phyloP scores from a whole-genome alignment of 768 basidiomycete genomes.

The Xerocomus brunneocitrinus region DNA sequence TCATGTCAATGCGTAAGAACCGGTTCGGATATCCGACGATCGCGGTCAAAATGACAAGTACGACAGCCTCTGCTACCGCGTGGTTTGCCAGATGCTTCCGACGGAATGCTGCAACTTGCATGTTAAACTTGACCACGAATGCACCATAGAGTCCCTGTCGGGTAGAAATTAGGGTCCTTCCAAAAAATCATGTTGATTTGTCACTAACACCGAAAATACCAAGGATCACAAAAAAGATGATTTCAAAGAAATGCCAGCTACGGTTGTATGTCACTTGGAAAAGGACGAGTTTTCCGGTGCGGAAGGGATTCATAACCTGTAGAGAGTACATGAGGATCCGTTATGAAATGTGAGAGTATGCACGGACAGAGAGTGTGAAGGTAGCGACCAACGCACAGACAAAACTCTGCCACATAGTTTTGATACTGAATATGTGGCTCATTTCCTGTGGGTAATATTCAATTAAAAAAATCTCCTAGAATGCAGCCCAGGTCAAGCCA shows the following conservation, averaged over 20 bases:
- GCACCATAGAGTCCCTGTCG: conserved; percentile 92
- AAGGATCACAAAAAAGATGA: conserved; percentile 92
- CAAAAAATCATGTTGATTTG: neutral
- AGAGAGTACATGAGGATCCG: conserved; percentile 19
- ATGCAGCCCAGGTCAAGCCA: conserved; percentile 24
- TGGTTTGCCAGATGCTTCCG: conserved; percentile 82
- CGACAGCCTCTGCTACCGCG: conserved; percentile 85
- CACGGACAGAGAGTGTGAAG: conserved; percentile 85
- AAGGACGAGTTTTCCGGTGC: conserved; percentile 94
- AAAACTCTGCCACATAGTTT: conserved; percentile 98
- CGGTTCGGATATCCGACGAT: conserved; percentile 92
- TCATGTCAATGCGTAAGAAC: conserved; percentile 96
- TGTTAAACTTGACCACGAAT: conserved; percentile 94
- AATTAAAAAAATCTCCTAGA: neutral
- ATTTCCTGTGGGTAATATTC: conserved; percentile 67
- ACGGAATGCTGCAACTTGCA: conserved; percentile 92
- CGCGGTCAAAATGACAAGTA: conserved; percentile 82
- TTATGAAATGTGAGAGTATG: conserved; percentile 14
- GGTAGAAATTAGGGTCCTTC: conserved; percentile 9
- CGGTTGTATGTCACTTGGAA: conserved; percentile 98
- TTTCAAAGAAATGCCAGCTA: conserved; percentile 99
- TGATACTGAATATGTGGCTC: conserved; percentile 94
- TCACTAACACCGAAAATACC: conserved; percentile 87
- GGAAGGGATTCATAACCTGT: conserved; percentile 96
- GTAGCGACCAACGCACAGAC: conserved; percentile 97